Conservation (phyloP, 2,329 filamentous ascomycete species). For the Macroventuria anomochaeta region DNA sequence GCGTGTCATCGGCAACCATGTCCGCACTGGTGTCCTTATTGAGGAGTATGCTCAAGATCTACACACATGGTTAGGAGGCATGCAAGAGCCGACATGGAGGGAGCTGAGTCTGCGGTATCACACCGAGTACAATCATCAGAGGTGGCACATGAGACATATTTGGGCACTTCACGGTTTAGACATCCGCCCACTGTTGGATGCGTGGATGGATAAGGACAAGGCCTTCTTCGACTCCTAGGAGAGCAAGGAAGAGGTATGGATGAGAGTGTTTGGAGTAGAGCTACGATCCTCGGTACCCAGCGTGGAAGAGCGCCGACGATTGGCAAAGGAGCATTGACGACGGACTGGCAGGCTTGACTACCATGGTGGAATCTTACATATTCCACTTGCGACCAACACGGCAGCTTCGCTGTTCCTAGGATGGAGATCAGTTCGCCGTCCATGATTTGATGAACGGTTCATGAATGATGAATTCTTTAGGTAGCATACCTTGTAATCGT, state of each 20-base stretch:
- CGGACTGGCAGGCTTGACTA: background rate
- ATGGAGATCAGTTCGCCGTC: background rate
- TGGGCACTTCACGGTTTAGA: background rate
- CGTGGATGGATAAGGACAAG: constrained; percentile 4
- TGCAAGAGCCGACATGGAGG: constrained; percentile 1
- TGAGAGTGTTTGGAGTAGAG: background rate
- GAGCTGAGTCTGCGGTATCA: constrained; percentile 2
- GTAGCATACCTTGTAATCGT: background rate
- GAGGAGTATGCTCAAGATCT: background rate
- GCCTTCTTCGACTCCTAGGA: constrained; percentile 13
- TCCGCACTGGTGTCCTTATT: background rate
- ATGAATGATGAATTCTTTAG: background rate
- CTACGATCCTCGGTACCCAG: too few relatives aligned
- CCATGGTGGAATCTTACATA: background rate
- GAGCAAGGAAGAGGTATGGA: background rate
- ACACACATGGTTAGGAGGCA: background rate
- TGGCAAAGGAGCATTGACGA: background rate
- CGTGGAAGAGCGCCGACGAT: background rate
- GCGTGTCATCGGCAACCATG: background rate
- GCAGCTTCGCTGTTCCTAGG: background rate
- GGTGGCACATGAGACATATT: constrained; percentile 2
- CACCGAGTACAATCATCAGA: background rate
- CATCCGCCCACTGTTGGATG: background rate
- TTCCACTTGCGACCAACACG: background rate
- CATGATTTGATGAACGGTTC: background rate